Evolutionary conservation across 1,284 basidiomycete species (phyloP).

Genomic region (Malassezia equina): DNA sequence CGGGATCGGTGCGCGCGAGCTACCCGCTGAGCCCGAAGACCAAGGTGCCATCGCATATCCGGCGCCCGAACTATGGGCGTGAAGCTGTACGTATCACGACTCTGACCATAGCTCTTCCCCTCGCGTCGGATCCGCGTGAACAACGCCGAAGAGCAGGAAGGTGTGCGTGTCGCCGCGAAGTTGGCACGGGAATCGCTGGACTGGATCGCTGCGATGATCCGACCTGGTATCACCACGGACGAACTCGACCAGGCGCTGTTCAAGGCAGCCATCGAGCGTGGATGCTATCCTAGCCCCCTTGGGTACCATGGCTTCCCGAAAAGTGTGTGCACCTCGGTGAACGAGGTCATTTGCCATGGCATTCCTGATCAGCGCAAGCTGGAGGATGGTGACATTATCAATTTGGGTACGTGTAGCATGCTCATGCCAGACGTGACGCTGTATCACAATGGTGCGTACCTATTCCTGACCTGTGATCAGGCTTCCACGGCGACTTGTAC

Average conservation of each 20-base stretch:
- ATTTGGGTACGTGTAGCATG: conserved; percentile 52
- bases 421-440: conserved; percentile 53
- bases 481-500: conserved; percentile 42
- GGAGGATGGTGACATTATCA: conserved; percentile 30
- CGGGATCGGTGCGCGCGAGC: conserved; percentile 31
- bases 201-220: conserved; percentile 69
- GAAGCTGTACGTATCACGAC: conserved; percentile 35
- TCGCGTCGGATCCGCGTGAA: conserved; percentile 43
- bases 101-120: conserved; percentile 27
- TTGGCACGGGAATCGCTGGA: conserved; percentile 83
- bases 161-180: conserved; percentile 49
- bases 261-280: conserved; percentile 76
- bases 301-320: conserved; percentile 90
- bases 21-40: conserved; percentile 42
- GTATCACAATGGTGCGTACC: conserved; percentile 49
- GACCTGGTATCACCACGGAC: conserved; percentile 87
- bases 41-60: conserved; percentile 37
- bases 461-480: background rate
- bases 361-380: conserved; percentile 41
- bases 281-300: conserved; percentile 85
- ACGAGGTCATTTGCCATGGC: conserved; percentile 94
- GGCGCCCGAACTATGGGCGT: conserved; percentile 44
- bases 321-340: conserved; percentile 85
- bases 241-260: conserved; percentile 86
- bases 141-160: conserved; percentile 30